A percentile compares a stretch with the other conserved stretches of the same genome.
These are phyloP conservation scores for Apophysomyces variabilis DNA, from an alignment of 371 early-diverging fungal genomes.

Conservation along the genomic window DNA sequence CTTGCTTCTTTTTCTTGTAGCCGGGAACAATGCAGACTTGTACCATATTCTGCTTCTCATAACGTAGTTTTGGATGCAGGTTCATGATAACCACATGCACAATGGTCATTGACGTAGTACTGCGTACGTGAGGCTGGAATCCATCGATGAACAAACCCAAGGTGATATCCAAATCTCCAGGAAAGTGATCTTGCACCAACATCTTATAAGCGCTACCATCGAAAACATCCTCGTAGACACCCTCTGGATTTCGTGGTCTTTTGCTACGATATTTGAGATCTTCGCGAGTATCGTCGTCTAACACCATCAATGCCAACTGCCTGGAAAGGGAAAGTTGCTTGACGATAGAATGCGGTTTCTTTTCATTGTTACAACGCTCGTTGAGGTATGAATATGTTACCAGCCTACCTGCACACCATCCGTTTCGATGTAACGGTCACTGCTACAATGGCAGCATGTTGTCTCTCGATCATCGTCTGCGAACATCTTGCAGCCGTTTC, in stretches of 20 bases:
- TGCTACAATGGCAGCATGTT: background rate
- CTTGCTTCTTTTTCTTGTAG: too few species aligned
- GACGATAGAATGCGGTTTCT: background rate
- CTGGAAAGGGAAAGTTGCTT: background rate
- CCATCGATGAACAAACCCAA: slow-evolving; percentile 15
- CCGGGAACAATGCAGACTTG: slow-evolving; percentile 11
- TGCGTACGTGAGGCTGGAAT: slow-evolving; percentile 6
- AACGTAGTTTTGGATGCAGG: slow-evolving; percentile 3
- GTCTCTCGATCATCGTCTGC: background rate
- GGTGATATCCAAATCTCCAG: slow-evolving; percentile 1
- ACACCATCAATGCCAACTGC: background rate
- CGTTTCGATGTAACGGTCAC: too few species aligned
- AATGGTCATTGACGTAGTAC: slow-evolving; percentile 10
- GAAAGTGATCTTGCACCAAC: slow-evolving; percentile 1
- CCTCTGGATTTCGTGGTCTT: background rate
- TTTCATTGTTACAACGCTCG: background rate
- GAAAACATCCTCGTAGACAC: slow-evolving; percentile 2
- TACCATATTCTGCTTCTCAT: slow-evolving; percentile 1
- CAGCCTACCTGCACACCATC: background rate
- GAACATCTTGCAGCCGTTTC: too few species aligned
- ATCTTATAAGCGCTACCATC: slow-evolving; percentile 5
- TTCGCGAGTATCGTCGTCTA: background rate
- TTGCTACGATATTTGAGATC: background rate
- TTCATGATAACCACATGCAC: slow-evolving; percentile 9
- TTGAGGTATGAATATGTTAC: background rate